Conservation (phyloP, 345 rosid genomes). For the Pseudoturritis turrita region DNA sequence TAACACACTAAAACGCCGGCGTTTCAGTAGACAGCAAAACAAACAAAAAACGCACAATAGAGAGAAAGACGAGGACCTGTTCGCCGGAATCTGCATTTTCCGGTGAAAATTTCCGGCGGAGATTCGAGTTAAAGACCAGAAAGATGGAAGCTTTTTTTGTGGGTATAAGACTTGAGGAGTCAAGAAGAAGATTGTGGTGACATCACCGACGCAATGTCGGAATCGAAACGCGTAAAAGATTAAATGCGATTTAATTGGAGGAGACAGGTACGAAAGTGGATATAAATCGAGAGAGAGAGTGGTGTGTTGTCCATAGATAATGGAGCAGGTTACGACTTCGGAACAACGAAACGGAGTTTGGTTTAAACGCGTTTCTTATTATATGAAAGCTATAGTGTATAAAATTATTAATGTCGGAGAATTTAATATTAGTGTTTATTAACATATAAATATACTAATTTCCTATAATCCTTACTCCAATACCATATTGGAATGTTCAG, state of each 20-base stretch:
- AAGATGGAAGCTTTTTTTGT: not conserved
- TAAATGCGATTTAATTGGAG: conserved; percentile 37
- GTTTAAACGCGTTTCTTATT: conserved; percentile 18
- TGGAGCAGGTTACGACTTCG: conserved; percentile 33
- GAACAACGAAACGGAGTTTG: conserved; percentile 2
- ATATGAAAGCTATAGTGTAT: not conserved
- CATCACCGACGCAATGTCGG: conserved; percentile 35
- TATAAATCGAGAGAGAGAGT: not conserved
- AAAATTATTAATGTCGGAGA: conserved; percentile 1
- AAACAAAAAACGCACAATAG: not conserved
- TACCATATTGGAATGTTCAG: not conserved
- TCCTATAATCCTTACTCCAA: not conserved
- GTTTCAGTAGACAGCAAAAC: not conserved
- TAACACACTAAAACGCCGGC: not conserved
- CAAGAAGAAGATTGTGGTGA: conserved; percentile 19
- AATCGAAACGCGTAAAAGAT: conserved; percentile 38
- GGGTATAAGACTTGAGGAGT: not conserved
- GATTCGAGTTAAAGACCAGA: not conserved
- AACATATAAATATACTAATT: not conserved
- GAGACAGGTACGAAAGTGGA: conserved; percentile 39
- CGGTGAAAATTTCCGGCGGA: conserved; percentile 7
- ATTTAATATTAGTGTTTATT: not conserved
- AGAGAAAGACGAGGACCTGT: conserved; percentile 16
- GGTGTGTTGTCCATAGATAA: conserved; percentile 22
- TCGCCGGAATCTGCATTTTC: conserved; percentile 19